Base-by-base conservation (phyloP, 768 basidiomycete genomes). In the Tephrocybe sp. region DNA sequence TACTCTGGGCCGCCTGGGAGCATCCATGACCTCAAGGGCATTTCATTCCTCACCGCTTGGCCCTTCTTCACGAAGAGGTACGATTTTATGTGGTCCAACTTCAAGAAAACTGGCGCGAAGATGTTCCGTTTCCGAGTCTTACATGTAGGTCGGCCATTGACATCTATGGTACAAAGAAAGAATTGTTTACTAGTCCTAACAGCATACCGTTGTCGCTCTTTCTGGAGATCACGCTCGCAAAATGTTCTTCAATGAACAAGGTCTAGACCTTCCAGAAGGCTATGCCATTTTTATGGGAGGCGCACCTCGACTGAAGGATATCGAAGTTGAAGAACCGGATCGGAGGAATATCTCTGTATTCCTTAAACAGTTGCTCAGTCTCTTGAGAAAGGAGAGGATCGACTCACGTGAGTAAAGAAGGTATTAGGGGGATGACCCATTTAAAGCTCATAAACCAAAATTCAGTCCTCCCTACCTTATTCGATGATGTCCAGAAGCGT, bases 11-110 rank as follows among this genome's bases (percentile, higher is more conserved):
- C 46, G 13, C 28, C 42, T 22, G 52, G 43, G 19, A 15, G 52
- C 4, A 49, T 59, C 2, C 27, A 50, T 13, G 51, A 60, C 9
- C 62, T 67, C 9, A 58, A 63, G 3, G 67, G 67, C 18, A 47
- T 65, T 24, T 62, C 66, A 1, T 51, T 66, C 8, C 26, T 65
- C 30, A 62, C 57, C 15, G 64, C 66, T 9, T 68, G 67, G 65
- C 45, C 60, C 3, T 70, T 70, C 56, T 70, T 70, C 46, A 55
- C 61, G 21, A 62, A 59, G 36, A 56, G 69, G 9, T 64, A 64
- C 35, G 66, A 70, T 42, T 68, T 67, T 37, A 43, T 69, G 9
- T 48, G 57, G 54, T 41, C 49, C 1, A 61, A 64, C 37, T 68
- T 69, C 53, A 54, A 48, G 40, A 53, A 53, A 16, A 58, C 57